Conservation (phyloP, 2,329 filamentous ascomycete genomes). For the Macroventuria anomochaeta region DNA sequence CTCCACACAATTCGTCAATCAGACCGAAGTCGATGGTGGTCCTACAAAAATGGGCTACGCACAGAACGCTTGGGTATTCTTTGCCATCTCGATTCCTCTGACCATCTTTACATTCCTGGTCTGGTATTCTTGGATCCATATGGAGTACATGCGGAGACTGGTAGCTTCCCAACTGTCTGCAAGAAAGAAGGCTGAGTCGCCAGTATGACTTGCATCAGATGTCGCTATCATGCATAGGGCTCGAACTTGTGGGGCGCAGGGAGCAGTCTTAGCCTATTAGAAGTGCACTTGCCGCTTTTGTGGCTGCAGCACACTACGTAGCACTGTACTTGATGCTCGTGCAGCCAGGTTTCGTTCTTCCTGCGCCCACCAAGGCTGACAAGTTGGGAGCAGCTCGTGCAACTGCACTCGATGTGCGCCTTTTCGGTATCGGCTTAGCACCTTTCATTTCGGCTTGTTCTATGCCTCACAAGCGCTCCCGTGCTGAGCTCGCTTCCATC, state of each 20-base stretch:
- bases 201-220: conserved; percentile 1
- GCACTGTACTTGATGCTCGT: not conserved
- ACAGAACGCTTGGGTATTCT: conserved; percentile 31
- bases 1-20: conserved; percentile 34
- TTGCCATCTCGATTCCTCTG: conserved; percentile 31
- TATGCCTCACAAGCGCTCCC: too few species aligned
- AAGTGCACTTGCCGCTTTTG: not conserved
- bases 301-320: not conserved
- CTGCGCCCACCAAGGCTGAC: not conserved
- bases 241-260: not conserved
- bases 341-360: not conserved
- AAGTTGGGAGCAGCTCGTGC: not conserved
- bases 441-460: not conserved
- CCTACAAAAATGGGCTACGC: conserved; percentile 21
- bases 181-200: not conserved
- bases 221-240: not conserved
- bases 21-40: conserved; percentile 14
- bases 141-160: not conserved
- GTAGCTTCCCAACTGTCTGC: not conserved
- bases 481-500: not conserved
- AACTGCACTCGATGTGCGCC: not conserved
- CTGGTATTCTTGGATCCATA: conserved; percentile 28
- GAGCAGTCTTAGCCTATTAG: not conserved
- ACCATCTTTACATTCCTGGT: conserved; percentile 28
- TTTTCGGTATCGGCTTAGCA: not conserved